Evolutionary conservation across 1,139 yeast species (phyloP).

Genomic region (Candida frijolesensis): DNA sequence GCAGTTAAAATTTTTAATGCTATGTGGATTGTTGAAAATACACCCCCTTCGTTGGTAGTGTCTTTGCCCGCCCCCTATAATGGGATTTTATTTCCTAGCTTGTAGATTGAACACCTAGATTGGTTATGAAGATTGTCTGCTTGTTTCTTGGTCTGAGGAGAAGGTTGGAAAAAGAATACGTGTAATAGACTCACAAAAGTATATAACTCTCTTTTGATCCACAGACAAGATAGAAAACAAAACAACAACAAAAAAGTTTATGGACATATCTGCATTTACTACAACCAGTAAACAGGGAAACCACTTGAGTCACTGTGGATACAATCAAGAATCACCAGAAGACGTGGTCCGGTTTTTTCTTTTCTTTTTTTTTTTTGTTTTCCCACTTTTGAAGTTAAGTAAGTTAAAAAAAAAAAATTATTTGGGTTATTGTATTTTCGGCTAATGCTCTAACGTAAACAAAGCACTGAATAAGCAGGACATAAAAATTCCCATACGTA

Average conservation of each 20-base stretch:
- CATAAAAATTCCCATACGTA: background rate
- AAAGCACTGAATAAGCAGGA: background rate
- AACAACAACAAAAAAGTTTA: background rate
- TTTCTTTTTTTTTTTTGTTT: too few relatives aligned
- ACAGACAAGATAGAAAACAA: background rate
- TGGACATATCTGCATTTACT: too few relatives aligned
- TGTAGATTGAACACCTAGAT: background rate
- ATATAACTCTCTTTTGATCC: background rate
- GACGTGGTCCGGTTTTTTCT: too few relatives aligned
- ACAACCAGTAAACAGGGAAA: too few relatives aligned
- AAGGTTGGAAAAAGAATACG: background rate
- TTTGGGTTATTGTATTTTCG: background rate
- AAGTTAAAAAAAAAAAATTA: background rate
- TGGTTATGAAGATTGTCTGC: background rate
- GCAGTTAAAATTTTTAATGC: background rate
- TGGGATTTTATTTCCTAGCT: background rate
- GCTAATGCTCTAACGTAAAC: background rate
- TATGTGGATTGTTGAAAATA: background rate
- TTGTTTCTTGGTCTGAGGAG: background rate
- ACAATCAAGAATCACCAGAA: too few relatives aligned
- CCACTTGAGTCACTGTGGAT: too few relatives aligned
- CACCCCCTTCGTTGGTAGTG: background rate
- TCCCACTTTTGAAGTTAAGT: background rate
- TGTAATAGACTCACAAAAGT: background rate
- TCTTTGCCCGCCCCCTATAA: background rate